phyloP scores from a whole-genome alignment of 352 stramenopile genomes.

The Blastocystis sp. region DNA sequence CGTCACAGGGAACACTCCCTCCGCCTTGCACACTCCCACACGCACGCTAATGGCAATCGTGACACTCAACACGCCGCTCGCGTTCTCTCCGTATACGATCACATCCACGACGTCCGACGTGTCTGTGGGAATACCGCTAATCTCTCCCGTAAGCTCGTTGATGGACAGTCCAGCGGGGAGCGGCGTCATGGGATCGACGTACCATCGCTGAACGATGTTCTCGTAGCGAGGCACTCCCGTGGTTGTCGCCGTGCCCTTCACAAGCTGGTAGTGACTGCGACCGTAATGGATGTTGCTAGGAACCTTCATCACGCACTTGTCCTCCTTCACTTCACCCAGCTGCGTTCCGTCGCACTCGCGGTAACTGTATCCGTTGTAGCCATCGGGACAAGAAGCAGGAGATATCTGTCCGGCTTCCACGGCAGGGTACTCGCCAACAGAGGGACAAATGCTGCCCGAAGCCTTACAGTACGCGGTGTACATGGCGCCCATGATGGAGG shows the following conservation, averaged over 20 bases:
- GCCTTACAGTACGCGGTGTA: neutral
- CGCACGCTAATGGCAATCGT: neutral
- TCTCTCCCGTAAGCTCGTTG: neutral
- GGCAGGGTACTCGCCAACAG: neutral
- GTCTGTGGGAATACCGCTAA: neutral
- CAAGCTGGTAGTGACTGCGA: neutral
- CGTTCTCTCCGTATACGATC: neutral
- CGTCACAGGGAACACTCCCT: slow-evolving; percentile 27
- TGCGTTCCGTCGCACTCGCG: neutral
- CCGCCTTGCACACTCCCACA: neutral
- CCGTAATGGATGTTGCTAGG: neutral
- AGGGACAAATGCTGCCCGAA: neutral
- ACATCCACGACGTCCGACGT: neutral
- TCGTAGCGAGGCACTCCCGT: neutral
- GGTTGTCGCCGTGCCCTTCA: neutral
- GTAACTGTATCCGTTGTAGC: slow-evolving; percentile 40
- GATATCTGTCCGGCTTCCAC: neutral
- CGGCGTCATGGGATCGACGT: neutral
- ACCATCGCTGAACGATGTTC: slow-evolving; percentile 12
- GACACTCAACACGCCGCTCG: neutral
- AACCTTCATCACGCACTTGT: neutral
- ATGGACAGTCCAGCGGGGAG: slow-evolving; percentile 8
- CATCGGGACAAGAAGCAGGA: slow-evolving; percentile 13
- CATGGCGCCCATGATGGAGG: neutral
- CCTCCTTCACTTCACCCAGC: neutral